Evolutionary conservation across 371 early-diverging fungal genomes (phyloP).

Genomic region (Lichtheimia ornata): DNA sequence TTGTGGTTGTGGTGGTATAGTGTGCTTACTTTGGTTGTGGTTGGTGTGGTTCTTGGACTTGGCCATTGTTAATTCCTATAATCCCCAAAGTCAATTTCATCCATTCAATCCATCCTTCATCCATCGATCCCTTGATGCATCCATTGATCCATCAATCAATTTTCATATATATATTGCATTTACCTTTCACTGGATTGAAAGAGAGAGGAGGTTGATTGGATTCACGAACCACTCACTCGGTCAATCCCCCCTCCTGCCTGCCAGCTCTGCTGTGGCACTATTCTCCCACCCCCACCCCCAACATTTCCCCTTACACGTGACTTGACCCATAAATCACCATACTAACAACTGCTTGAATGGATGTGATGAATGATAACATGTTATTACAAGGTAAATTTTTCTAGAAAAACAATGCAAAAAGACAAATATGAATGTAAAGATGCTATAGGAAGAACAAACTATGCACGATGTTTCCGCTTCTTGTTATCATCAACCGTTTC

Average conservation of each 20-base stretch:
- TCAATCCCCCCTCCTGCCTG: too few relatives aligned
- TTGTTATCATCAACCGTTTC: slow-evolving; percentile 36
- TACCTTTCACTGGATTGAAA: too few relatives aligned
- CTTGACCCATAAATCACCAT: too few relatives aligned
- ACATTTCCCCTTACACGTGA: too few relatives aligned
- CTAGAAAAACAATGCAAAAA: too few relatives aligned
- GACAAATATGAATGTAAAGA: neutral
- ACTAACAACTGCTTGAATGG: too few relatives aligned
- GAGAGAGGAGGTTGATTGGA: too few relatives aligned
- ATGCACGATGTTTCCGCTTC: slow-evolving; percentile 14
- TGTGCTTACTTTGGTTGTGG: slow-evolving; percentile 80
- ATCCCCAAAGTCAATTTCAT: slow-evolving; percentile 5
- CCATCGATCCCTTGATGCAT: neutral
- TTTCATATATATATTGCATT: neutral
- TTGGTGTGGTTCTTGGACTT: slow-evolving; percentile 99
- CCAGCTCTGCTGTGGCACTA: too few relatives aligned
- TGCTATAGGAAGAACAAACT: neutral
- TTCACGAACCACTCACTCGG: too few relatives aligned
- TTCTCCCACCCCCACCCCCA: too few relatives aligned
- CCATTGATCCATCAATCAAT: slow-evolving; percentile 6
- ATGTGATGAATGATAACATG: too few relatives aligned
- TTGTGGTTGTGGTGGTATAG: slow-evolving; percentile 81
- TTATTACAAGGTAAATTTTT: too few relatives aligned
- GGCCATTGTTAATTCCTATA: slow-evolving; percentile 67
- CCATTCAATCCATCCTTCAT: slow-evolving; percentile 12